Evolutionary conservation across 257 asterid species (phyloP).

Genomic region (Ajuga chamaepitys): DNA sequence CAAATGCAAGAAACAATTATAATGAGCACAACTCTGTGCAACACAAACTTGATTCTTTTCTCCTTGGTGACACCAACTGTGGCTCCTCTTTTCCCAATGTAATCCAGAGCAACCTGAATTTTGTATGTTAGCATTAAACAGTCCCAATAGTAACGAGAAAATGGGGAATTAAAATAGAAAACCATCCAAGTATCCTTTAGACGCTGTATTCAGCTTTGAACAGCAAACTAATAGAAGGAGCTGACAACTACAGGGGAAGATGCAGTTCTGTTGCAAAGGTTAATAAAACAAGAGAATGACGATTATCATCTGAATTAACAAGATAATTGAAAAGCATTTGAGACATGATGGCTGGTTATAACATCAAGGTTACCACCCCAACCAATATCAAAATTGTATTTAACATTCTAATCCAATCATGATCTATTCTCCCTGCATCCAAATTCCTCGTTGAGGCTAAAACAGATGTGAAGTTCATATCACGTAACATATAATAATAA

Average conservation of each 20-base stretch:
- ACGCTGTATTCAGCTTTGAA: not conserved
- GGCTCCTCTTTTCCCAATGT: conserved; percentile 96
- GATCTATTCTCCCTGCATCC: not conserved
- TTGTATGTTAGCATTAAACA: not conserved
- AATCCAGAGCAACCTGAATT: conserved; percentile 90
- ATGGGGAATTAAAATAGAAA: not conserved
- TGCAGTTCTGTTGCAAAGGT: not conserved
- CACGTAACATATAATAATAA: not conserved
- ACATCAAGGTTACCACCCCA: not conserved
- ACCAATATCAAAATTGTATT: not conserved
- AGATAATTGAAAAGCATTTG: not conserved
- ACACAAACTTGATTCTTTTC: conserved; percentile 83
- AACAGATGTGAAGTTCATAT: too few relatives aligned
- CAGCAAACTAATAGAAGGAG: not conserved
- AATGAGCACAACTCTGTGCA: conserved; percentile 6
- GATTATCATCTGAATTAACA: not conserved
- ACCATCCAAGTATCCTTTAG: not conserved
- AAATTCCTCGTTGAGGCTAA: not conserved
- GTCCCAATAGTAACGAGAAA: not conserved
- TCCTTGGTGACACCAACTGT: conserved; percentile 95
- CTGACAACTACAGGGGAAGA: too few relatives aligned
- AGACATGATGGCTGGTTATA: not conserved
- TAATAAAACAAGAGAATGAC: not conserved
- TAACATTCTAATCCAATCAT: not conserved
- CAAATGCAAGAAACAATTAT: not conserved